A percentile compares a stretch with the other conserved stretches of the same genome.
Evolutionary conservation across 345 rosid species (phyloP).

Genomic region (Gynandropsis gynandra): DNA sequence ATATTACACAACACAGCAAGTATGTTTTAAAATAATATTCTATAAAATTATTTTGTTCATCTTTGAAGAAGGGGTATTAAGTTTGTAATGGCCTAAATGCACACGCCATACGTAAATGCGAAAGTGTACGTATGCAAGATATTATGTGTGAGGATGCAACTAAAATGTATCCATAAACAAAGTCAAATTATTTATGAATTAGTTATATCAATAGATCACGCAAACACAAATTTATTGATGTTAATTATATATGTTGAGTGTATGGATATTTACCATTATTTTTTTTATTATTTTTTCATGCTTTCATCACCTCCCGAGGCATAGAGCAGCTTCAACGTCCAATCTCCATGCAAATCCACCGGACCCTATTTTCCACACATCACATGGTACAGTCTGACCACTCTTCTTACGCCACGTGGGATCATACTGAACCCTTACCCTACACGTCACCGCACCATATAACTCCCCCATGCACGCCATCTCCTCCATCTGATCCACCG

Average conservation of each 20-base stretch:
- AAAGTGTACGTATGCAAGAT: too few relatives aligned
- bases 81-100: too few relatives aligned
- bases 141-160: too few relatives aligned
- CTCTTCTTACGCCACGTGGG: slow-evolving; percentile 37
- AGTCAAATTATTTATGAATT: too few relatives aligned
- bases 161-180: too few relatives aligned
- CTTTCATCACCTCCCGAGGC: slow-evolving; percentile 34
- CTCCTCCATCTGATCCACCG: slow-evolving; percentile 29
- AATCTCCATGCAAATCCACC: slow-evolving; percentile 80
- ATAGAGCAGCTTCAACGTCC: slow-evolving; percentile 68
- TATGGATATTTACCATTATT: slow-evolving; percentile 8
- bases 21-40: too few relatives aligned
- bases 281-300: slow-evolving; percentile 1
- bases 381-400: slow-evolving; percentile 49
- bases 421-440: slow-evolving; percentile 42
- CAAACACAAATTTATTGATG: too few relatives aligned
- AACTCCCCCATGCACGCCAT: slow-evolving; percentile 24
- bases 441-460: slow-evolving; percentile 46
- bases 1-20: too few relatives aligned
- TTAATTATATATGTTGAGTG: neutral
- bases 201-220: too few relatives aligned
- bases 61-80: too few relatives aligned
- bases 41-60: too few relatives aligned
- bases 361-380: slow-evolving; percentile 55
- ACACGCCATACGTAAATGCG: too few relatives aligned